Base-by-base conservation (phyloP, 306 rosid species). In the Acacia crassicarpa region DNA sequence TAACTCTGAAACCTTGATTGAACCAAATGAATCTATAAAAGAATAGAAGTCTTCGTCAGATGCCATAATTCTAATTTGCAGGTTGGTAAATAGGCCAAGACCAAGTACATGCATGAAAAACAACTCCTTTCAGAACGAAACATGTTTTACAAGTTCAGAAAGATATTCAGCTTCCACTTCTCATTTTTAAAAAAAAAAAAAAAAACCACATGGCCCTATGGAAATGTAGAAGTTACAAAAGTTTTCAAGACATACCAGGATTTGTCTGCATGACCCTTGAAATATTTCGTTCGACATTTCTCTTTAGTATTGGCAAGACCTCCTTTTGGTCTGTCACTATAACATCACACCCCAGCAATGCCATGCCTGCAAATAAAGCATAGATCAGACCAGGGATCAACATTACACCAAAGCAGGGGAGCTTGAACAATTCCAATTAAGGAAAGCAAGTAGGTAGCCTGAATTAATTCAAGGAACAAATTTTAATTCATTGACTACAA, bases 321-420 rank as follows among this genome's bases (percentile, higher is more conserved):
- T 95, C 99, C 59, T 84, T 88, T 91, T 95, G 99, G 80, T 95
- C 97, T 40, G 99, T 93, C 65, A 85, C 87, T 77, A 89, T 79
- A 72, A 95, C 98, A 85, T 93, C 91, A 72, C 98, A 93, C 53
- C 99, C 97, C 53, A 93, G 90, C 85, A 95, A 86, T 81, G 99
- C 98, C 98, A 93, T 95, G 78, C 98, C 99, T 95, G 85, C 76
- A 87, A 85, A 82, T 44, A 82, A 67, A 86, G 48, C 66, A 35
- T 33, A 63, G 62, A 80, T 83, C 79, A 86, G 74, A 82, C 56
- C 11, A 76, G 79, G 76, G 32, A 85, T 54, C 76, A 58, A 56
- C 54, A 9, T 73, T 25, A 66, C 9, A 46, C 49, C 43, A 32
- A 69, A 48, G 78, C 41, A 45, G 85, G 70, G 49, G 32, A 38